Evolutionary conservation across 2,329 filamentous ascomycete species (phyloP), one percentile per base, ranked within the genome.

Genomic region (Elsinoe necatrix): DNA sequence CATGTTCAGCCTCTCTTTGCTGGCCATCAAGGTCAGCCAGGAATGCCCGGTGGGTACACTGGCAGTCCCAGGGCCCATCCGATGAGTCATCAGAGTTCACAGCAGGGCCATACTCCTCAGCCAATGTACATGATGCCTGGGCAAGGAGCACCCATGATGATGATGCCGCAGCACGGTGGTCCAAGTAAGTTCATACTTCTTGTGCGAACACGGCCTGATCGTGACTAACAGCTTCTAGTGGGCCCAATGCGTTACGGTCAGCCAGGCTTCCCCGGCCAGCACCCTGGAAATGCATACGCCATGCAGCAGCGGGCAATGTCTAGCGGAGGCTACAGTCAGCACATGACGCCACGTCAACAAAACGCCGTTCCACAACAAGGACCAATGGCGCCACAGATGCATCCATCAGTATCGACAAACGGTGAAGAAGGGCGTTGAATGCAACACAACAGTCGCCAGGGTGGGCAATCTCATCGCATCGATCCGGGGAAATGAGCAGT

Each of bases 1-100:
- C 68, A 87, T 73, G 73, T 87, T 75, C 79, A 90, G 81, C 77
- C 84, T 71, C 82, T 83, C 42, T 76, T 77, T 64, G 72, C 66
- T 45, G 71, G 70, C 18, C 71, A 76, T 60, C 73, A 63, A 48
- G 64, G 75, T 59, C 55, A 64, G 59, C 27, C 64, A 62, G 58
- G 56, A 39, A 62, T 57, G 57, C 60, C 57, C 11, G 55, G 85
- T 18, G 87, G 81, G 42, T 78, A 81, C 6, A 87, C 85, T 63
- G 89, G 89, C n/a, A 96, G 92, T 68, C 92, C 92, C 0, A 84
- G 89, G 57, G 82, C 90, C 48, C 84, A 85, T 18, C 89, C 93
- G 84, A 97, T 97, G 92, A 87, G 85, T 65, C 91, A 91, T 63
- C 89, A 95, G 73, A 89, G 89, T 56, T 96, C 91, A 25, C 92